Percentiles rank a stretch among this genome's conserved stretches.
These are phyloP conservation scores for Kuraishia molischiana DNA, from an alignment of 805 yeast genomes.

Conservation along the genomic window DNA sequence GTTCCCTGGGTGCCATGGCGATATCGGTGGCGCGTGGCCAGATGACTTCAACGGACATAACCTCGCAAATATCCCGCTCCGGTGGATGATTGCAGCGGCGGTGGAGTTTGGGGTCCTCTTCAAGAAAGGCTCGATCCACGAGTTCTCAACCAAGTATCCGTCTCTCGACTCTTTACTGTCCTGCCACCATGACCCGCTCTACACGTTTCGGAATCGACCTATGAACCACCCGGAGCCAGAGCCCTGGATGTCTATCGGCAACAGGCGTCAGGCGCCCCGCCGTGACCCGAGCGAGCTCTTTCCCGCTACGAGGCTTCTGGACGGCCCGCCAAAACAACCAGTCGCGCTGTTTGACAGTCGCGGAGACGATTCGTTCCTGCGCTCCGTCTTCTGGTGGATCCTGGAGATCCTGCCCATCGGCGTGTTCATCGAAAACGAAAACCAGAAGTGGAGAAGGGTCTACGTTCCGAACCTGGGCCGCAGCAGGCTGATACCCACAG, in stretches of 20 bases:
- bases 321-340: constrained; percentile 12
- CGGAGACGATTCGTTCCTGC: constrained; percentile 20
- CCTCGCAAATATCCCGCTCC: constrained; percentile 39
- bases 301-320: constrained; percentile 6
- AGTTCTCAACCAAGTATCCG: constrained; percentile 29
- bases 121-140: constrained; percentile 26
- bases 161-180: constrained; percentile 33
- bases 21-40: constrained; percentile 62
- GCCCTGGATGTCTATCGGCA: not conserved
- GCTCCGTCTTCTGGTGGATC: constrained; percentile 46
- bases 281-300: not conserved
- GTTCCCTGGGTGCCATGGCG: constrained; percentile 66
- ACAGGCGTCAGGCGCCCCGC: not conserved
- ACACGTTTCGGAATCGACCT: constrained; percentile 12
- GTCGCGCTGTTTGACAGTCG: constrained; percentile 25
- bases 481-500: constrained; percentile 35
- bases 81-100: constrained; percentile 56
- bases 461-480: constrained; percentile 51
- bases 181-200: constrained; percentile 41
- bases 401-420: constrained; percentile 54
- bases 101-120: constrained; percentile 39
- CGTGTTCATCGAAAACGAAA: constrained; percentile 32
- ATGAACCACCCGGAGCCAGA: constrained; percentile 7
- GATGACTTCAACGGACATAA: constrained; percentile 32
- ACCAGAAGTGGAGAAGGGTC: constrained; percentile 39